phyloP scores from a whole-genome alignment of 2,329 filamentous ascomycete genomes.

The Aspergillus aculeatinus region DNA sequence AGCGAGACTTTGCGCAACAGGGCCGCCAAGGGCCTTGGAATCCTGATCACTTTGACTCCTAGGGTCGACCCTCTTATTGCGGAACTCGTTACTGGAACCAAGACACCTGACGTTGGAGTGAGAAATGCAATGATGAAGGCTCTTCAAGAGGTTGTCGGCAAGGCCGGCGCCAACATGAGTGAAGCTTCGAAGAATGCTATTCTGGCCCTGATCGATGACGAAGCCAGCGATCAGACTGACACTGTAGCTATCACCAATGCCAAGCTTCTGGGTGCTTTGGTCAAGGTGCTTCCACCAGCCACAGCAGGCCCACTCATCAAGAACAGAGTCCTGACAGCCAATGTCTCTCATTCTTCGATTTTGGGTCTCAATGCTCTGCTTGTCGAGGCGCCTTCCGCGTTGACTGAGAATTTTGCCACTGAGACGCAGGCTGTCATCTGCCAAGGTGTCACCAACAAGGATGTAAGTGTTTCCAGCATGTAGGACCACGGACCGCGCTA shows the following conservation, averaged over 20 bases:
- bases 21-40: slow-evolving; percentile 90
- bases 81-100: slow-evolving; percentile 92
- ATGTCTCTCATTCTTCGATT: slow-evolving; percentile 75
- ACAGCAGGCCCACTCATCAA: slow-evolving; percentile 62
- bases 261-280: slow-evolving; percentile 81
- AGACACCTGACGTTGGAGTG: slow-evolving; percentile 82
- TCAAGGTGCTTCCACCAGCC: slow-evolving; percentile 78
- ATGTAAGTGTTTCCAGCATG: slow-evolving; percentile 54
- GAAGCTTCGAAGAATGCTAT: slow-evolving; percentile 85
- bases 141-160: slow-evolving; percentile 92
- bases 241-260: slow-evolving; percentile 86
- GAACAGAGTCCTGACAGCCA: slow-evolving; percentile 73
- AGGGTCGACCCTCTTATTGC: slow-evolving; percentile 90
- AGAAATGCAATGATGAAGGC: slow-evolving; percentile 96
- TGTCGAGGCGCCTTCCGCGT: slow-evolving; percentile 69
- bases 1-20: slow-evolving; percentile 84
- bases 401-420: slow-evolving; percentile 68
- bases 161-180: slow-evolving; percentile 92
- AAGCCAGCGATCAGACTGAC: slow-evolving; percentile 71
- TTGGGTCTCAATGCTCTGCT: slow-evolving; percentile 87
- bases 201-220: slow-evolving; percentile 81
- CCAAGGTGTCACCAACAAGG: slow-evolving; percentile 74
- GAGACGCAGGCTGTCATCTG: slow-evolving; percentile 76
- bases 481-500: slow-evolving; percentile 11
- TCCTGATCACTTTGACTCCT: slow-evolving; percentile 91